phyloP scores from a whole-genome alignment of 2,329 filamentous ascomycete genomes.

The Cladosporium sp. region DNA sequence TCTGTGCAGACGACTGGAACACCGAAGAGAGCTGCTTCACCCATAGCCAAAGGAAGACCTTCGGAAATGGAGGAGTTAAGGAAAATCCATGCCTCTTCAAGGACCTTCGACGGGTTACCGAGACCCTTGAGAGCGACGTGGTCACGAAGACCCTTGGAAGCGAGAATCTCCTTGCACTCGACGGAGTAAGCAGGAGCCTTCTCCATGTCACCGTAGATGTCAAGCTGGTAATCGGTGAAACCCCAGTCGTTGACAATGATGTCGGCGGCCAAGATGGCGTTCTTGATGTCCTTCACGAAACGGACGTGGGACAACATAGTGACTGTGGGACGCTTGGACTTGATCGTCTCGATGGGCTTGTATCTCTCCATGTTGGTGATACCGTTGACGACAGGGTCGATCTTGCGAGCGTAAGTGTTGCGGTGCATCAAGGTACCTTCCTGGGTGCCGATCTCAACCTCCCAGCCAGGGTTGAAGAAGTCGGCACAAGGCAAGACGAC shows the following conservation, averaged over 20 bases:
- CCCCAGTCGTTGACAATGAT: constrained; percentile 59
- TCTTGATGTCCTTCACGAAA: constrained; percentile 57
- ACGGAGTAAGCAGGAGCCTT: constrained; percentile 54
- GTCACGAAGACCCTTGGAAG: constrained; percentile 43
- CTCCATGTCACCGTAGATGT: constrained; percentile 57
- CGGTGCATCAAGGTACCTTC: constrained; percentile 50
- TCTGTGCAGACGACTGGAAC: constrained; percentile 45
- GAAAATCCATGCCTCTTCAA: constrained; percentile 56
- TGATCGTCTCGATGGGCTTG: constrained; percentile 51
- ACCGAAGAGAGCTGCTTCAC: constrained; percentile 44
- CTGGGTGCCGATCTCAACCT: constrained; percentile 54
- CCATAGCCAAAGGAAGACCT: constrained; percentile 43
- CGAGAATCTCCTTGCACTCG: constrained; percentile 50
- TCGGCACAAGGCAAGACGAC: constrained; percentile 54
- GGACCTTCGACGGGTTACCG: constrained; percentile 50
- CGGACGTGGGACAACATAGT: constrained; percentile 58
- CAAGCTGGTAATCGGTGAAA: constrained; percentile 54
- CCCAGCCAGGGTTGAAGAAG: constrained; percentile 58
- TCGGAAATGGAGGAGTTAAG: constrained; percentile 45
- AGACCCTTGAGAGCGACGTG: constrained; percentile 48
- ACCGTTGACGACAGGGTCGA: constrained; percentile 58
- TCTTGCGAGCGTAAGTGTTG: constrained; percentile 50
- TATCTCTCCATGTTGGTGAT: constrained; percentile 58
- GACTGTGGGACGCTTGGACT: constrained; percentile 50
- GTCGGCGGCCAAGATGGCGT: constrained; percentile 55